Conservation (phyloP, 176 grass and related monocot species). For the Puya raimondii region DNA sequence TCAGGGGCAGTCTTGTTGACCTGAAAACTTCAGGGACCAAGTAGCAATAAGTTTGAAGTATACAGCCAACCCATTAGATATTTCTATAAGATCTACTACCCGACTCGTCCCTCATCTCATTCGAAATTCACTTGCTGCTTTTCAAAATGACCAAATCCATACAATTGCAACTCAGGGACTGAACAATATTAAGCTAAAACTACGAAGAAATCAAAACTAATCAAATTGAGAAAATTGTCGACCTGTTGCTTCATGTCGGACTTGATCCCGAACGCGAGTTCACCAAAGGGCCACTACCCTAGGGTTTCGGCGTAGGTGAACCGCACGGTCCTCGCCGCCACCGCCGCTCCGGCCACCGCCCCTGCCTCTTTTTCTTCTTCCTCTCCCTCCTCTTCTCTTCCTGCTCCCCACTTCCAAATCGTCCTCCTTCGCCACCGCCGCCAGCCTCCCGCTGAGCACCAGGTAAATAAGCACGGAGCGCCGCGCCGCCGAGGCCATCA, state of each 20-base stretch:
- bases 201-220: not conserved
- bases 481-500: conserved; percentile 49
- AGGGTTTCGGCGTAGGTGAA: conserved; percentile 68
- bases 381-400: not conserved
- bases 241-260: conserved; percentile 81
- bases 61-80: too few species aligned
- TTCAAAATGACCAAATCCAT: too few species aligned
- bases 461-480: conserved; percentile 59
- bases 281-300: conserved; percentile 74
- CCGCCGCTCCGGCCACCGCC: conserved; percentile 33
- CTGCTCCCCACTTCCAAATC: conserved; percentile 12
- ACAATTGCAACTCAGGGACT: too few species aligned
- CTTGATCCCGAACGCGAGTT: conserved; percentile 82
- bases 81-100: too few species aligned
- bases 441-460: conserved; percentile 49
- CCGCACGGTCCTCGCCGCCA: conserved; percentile 34
- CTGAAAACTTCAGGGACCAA: too few species aligned
- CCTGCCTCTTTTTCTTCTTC: conserved; percentile 1
- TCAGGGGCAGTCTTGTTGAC: too few species aligned
- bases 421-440: conserved; percentile 4
- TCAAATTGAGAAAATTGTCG: not conserved
- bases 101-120: too few species aligned
- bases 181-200: too few species aligned
- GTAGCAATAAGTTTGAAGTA: too few species aligned
- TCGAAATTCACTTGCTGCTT: too few species aligned